Evolutionary conservation across 2,329 filamentous ascomycete species (phyloP), one percentile per base, ranked within the genome.

Genomic region (Chalaropsis ovoidea): DNA sequence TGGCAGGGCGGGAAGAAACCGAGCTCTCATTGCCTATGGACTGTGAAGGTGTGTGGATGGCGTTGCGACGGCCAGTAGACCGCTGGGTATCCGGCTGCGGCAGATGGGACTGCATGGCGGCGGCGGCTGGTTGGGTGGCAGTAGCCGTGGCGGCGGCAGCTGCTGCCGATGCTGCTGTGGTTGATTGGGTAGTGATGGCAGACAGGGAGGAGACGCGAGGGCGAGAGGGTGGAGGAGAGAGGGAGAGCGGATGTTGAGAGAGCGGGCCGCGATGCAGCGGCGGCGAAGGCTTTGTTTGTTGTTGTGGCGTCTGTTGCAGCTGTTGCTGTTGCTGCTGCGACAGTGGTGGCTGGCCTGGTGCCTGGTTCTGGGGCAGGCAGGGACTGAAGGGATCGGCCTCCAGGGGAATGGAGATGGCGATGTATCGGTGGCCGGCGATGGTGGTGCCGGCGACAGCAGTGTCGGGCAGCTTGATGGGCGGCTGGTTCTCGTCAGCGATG

Each of bases 371-470:
- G 35, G 49, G 56, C 35, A 64, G 31, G 35, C 63, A 68, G 5
- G 71, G 69, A 2, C 74, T 75, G 54, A 79, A 73, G 24, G 80
- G 77, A 4, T 77, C 78, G 66, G 81, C 74, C 68, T 82, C 77
- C 13, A 79, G 67, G 1, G 83, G 82, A 56, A 85, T 84, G 0
- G 82, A 84, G 63, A 85, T 85, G 67, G 82, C 81, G 68, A 86
- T 84, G 69, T 85, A 80, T 3, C 80, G 77, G 70, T 82, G 76
- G 1, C 82, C 82, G 2, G 75, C 78, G 6, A 72, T 79, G 0
- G 82, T 85, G 43, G 74, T 79, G 7, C 81, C 79, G 3, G 80
- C 79, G 15, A 85, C 76, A 13, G 82, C 81, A 27, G 79, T 79
- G 70, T 85, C 82, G 8, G 82, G 82, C 2, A 85, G 75, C 42